Conservation (phyloP, 306 rosid species). For the Quercus agrifolia region DNA sequence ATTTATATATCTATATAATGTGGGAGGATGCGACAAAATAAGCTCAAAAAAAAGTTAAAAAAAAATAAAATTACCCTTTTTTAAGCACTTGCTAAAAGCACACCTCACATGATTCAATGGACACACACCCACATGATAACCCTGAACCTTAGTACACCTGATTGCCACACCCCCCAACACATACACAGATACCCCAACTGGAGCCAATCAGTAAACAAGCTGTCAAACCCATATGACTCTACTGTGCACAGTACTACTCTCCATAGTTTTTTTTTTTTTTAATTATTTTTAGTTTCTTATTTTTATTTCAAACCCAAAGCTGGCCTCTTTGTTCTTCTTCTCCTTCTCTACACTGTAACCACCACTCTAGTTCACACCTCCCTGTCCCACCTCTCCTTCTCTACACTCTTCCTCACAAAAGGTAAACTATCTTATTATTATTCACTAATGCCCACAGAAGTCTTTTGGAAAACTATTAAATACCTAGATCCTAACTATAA, state of each 20-base stretch:
- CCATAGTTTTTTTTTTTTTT: background rate
- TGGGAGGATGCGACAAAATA: no score
- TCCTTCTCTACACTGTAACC: background rate
- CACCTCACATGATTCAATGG: background rate
- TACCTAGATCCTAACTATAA: no score
- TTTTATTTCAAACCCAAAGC: no score
- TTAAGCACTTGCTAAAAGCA: no score
- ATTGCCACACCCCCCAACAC: constrained; percentile 16
- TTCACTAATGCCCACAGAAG: no score
- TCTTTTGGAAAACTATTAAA: no score
- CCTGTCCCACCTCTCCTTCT: background rate
- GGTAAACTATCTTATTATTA: no score
- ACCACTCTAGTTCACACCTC: background rate
- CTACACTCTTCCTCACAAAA: background rate
- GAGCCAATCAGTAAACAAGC: constrained; percentile 56
- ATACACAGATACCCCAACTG: constrained; percentile 28
- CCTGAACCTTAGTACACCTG: constrained; percentile 1
- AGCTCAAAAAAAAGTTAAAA: no score
- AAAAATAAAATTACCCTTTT: no score
- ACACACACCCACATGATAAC: background rate
- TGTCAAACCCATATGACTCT: constrained; percentile 38
- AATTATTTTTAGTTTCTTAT: background rate
- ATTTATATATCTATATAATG: no score
- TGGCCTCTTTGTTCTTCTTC: background rate
- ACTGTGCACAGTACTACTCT: background rate